phyloP scores from a whole-genome alignment of 1,284 basidiomycete species.

The Prillingera fragicola region DNA sequence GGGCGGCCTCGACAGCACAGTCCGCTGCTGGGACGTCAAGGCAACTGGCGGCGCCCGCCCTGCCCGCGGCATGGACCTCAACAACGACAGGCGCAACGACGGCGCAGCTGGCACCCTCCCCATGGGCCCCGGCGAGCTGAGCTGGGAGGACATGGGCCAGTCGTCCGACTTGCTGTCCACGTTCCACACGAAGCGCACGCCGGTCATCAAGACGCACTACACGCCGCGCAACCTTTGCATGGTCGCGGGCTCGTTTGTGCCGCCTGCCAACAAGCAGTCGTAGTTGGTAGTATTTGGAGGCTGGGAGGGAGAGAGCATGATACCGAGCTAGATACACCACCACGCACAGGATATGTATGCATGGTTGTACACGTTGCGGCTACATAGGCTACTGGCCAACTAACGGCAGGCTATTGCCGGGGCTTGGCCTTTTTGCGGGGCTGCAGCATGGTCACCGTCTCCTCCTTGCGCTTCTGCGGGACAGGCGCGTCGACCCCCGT shows the following conservation, averaged over 20 bases:
- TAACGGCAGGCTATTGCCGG: no score
- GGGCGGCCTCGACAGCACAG: conserved; percentile 86
- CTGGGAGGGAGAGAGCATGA: neutral
- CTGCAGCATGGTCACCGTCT: conserved; percentile 46
- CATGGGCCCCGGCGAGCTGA: conserved; percentile 30
- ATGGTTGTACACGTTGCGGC: conserved; percentile 17
- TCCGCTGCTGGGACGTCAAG: conserved; percentile 94
- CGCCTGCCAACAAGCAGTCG: conserved; percentile 28
- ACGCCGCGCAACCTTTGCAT: conserved; percentile 91
- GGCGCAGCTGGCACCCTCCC: conserved; percentile 23
- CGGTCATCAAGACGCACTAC: conserved; percentile 85
- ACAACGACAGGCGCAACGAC: neutral
- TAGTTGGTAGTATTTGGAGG: neutral
- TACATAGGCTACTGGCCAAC: no score
- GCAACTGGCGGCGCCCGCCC: conserved; percentile 59
- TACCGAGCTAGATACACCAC: neutral
- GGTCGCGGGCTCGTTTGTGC: conserved; percentile 63
- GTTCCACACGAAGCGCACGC: conserved; percentile 92
- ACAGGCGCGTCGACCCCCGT: conserved; percentile 1
- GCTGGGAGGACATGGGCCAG: conserved; percentile 32
- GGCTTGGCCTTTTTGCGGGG: conserved; percentile 47
- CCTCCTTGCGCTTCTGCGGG: conserved; percentile 30
- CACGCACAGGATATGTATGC: conserved; percentile 9
- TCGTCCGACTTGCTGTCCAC: conserved; percentile 75
- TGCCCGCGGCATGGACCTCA: conserved; percentile 6